Base-by-base conservation (phyloP, 495 filamentous ascomycete genomes). In the Coniosporium apollinis region DNA sequence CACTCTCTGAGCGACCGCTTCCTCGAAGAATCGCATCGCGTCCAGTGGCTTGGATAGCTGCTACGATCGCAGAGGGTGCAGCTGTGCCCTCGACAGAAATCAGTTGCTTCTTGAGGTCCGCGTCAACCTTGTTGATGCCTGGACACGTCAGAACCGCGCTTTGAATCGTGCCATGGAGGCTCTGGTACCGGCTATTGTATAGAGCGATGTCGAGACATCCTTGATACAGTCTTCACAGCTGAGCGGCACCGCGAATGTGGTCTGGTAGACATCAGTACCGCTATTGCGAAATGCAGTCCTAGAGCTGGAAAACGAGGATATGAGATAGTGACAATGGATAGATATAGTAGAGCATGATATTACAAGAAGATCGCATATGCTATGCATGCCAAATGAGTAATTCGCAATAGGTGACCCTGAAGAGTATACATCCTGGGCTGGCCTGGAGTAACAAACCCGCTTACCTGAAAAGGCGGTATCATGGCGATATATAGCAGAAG, bases 1-100 rank as follows among this genome's bases (percentile, higher is more conserved):
- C 65, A 87, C 82, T 81, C 51, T 94, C 74, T 43, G 84, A 72
- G 31, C 67, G 66, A 30, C 89, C 89, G 32, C 79, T 84, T 19
- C 89, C 89, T 41, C 89, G 78, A 34, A 97, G 64, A 50, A 97
- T 94, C 30, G 89, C 89, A 67, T 94, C 83, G 22, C 85, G 71
- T 32, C 89, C 89, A 0, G 87, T 94, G 17, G 64, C 62, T 58
- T 96, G 78, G 44, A 97, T 94, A 4, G 86, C 76, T 30, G 73
- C 56, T 6, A 94, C 83, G 36, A 97, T 92, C 16, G 74, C 70
- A 30, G 86, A 94, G 6, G 89, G 89, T 13, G 89, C 65, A 26
- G 80, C 82, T 41, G 71, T 82, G 30, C 79, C 79, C 48, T 75
- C 69, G 17, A 83, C 58, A 2, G 66, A 61, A 8, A 84, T 67